Percentiles rank a stretch among this genome's conserved stretches.
Conservation (phyloP, 768 basidiomycete species). For the Hypholoma sublateritium region DNA sequence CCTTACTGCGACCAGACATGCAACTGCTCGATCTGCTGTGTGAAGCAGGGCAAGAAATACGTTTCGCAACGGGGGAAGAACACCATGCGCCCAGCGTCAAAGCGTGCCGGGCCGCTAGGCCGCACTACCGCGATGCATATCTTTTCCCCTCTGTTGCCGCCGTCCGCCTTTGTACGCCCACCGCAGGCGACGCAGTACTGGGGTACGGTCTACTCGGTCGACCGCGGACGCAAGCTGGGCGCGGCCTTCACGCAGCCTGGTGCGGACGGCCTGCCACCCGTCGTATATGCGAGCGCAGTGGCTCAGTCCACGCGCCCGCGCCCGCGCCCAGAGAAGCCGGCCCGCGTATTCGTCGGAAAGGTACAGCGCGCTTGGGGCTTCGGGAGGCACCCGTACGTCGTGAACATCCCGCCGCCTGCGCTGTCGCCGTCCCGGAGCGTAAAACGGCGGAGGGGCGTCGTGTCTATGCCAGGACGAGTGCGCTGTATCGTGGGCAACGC, state of each 20-base stretch:
- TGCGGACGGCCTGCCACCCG: not conserved
- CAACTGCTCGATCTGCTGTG: not conserved
- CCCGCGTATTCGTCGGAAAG: conserved; percentile 12
- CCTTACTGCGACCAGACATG: conserved; percentile 1
- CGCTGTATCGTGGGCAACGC: not conserved
- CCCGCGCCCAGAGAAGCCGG: not conserved
- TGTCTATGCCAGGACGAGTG: not conserved
- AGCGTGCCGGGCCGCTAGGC: not conserved
- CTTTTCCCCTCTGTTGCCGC: not conserved
- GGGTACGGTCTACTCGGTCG: conserved; percentile 6
- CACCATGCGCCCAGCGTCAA: not conserved
- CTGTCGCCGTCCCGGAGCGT: not conserved
- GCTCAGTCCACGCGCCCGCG: not conserved
- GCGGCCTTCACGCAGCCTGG: not conserved
- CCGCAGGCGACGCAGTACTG: conserved; percentile 3
- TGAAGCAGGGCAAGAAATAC: not conserved
- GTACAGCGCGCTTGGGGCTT: conserved; percentile 14
- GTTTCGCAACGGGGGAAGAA: not conserved
- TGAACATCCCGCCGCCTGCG: not conserved
- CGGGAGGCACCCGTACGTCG: conserved; percentile 3
- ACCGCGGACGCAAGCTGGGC: not conserved
- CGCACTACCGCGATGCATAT: too few species aligned
- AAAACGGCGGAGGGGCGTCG: not conserved
- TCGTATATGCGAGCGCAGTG: not conserved
- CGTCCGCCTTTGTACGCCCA: not conserved